Evolutionary conservation across 257 asterid genomes (phyloP), one percentile per base, ranked within the genome.

Genomic region (Prunella vulgaris): DNA sequence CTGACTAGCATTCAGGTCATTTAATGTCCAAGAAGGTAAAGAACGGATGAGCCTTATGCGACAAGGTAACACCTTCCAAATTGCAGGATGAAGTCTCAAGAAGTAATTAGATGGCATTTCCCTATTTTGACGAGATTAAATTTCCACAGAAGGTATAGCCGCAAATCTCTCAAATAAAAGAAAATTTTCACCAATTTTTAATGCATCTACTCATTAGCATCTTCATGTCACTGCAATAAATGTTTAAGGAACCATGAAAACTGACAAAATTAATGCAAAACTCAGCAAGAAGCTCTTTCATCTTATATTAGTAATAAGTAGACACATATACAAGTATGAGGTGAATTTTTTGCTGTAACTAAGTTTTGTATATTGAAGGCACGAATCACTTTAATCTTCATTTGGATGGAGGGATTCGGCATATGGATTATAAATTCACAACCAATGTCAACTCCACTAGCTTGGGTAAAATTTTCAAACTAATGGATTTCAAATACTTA

Each of bases 21-120:
- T 72, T 4, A 78, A 64, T 58, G 75, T 66, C 67, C 64, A 76
- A 27, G 83, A 78, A 33, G 84, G 71, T 56, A 82, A 70, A 72
- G 78, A 78, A 61, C 75, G 76, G 52, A 75, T 49, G n/a, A 64
- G 79, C 82, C 67, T 82, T 17, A 80, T 76, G 69, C 76, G 74
- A 30, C 84, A 81, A 25, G 69, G 74, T 74, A 82, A 52, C 56
- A 67, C 38, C 54, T 77, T 28, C 74, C 70, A 38, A 74, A 81
- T 68, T 57, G 80, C 81, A 70, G 48, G 69, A 62, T 74, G 71
- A 65, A 87, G 70, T 66, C 79, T 85, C 4, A 84, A 80, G 52
- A 85, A 74, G 74, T 78, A 76, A 71, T 72, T 81, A 80, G 84
- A 78, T 20, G 87, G 88, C 96, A 89, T 89, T 73, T 79, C 80